phyloP scores from a whole-genome alignment of 2,329 filamentous ascomycete species.

The Penicillium hesseltinei region DNA sequence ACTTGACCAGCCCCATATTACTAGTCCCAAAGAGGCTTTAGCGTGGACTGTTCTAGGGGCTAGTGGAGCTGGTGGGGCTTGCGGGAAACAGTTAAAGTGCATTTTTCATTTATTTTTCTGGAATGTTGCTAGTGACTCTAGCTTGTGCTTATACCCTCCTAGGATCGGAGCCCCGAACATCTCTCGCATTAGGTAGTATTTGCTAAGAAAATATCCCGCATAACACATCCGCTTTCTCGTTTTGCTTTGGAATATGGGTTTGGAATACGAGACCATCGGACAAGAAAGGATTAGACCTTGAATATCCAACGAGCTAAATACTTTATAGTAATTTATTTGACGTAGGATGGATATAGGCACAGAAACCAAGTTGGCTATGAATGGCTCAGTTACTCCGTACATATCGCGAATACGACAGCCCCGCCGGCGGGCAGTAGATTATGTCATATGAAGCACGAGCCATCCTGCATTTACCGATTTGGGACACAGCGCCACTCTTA shows the following conservation, averaged over 20 bases:
- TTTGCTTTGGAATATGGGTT: neutral
- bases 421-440: neutral
- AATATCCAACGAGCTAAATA: neutral
- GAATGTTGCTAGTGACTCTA: neutral
- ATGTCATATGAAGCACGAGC: conserved; percentile 12
- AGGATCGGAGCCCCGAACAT: neutral
- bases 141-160: neutral
- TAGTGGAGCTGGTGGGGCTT: neutral
- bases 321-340: neutral
- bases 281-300: neutral
- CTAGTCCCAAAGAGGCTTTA: neutral
- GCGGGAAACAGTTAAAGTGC: neutral
- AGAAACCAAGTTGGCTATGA: neutral
- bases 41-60: neutral
- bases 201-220: neutral
- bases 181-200: neutral
- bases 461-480: conserved; percentile 13
- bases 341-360: neutral
- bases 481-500: conserved; percentile 5
- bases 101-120: neutral
- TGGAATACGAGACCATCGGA: neutral
- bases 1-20: neutral
- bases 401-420: neutral
- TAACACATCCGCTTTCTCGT: neutral
- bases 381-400: neutral